A percentile compares a stretch with the other conserved stretches of the same genome.
These are phyloP conservation scores for Orobanche coerulescens DNA, from an alignment of 257 asterid genomes.

Conservation along the genomic window DNA sequence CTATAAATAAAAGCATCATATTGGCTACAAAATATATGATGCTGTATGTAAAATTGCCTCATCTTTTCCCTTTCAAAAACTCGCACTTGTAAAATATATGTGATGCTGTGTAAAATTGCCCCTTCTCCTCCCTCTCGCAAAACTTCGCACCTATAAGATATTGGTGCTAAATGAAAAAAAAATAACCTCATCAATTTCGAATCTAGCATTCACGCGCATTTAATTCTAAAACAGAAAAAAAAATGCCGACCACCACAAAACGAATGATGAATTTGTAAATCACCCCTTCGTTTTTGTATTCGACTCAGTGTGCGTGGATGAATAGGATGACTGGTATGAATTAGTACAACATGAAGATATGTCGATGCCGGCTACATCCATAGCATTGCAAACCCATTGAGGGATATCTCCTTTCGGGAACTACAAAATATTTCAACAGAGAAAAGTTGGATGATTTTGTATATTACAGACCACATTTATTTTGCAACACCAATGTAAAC, in stretches of 20 bases:
- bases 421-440: slow-evolving; percentile 31
- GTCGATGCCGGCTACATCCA: slow-evolving; percentile 98
- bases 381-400: slow-evolving; percentile 94
- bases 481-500: no score
- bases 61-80: neutral
- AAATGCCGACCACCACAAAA: no score
- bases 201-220: no score
- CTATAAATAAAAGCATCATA: no score
- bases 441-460: neutral
- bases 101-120: slow-evolving; percentile 19
- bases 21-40: slow-evolving; percentile 32
- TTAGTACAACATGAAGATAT: slow-evolving; percentile 59
- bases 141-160: neutral
- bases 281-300: neutral
- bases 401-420: slow-evolving; percentile 86
- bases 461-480: no score
- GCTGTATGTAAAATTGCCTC: slow-evolving; percentile 14
- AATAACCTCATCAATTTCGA: no score
- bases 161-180: neutral
- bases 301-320: no score
- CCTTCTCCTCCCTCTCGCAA: neutral
- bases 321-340: slow-evolving; percentile 12
- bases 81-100: slow-evolving; percentile 10
- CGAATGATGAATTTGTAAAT: no score
- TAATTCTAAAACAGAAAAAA: no score